These are phyloP conservation scores for Phytophthora sojae DNA, from an alignment of 352 stramenopile species.

Conservation along the genomic window DNA sequence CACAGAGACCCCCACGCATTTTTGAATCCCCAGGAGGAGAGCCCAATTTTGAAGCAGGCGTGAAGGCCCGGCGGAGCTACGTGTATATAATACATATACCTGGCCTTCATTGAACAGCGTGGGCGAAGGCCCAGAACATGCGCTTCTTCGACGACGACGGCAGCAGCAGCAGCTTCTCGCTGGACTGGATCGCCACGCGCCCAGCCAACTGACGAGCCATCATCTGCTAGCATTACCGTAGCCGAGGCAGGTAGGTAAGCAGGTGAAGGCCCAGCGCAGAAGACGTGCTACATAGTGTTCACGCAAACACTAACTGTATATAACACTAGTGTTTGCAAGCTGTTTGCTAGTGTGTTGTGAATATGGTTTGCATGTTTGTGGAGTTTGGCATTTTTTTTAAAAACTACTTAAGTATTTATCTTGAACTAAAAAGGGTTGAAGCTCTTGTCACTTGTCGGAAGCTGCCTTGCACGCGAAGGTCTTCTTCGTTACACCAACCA, in stretches of 20 bases:
- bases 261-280: too few species aligned
- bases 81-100: conserved; percentile 64
- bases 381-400: too few species aligned
- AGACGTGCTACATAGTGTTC: too few species aligned
- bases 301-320: too few species aligned
- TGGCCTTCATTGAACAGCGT: conserved; percentile 87
- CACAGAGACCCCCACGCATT: conserved; percentile 42
- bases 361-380: too few species aligned
- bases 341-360: too few species aligned
- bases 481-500: too few species aligned
- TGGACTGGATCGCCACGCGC: conserved; percentile 91
- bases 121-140: conserved; percentile 69
- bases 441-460: neutral
- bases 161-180: conserved; percentile 68
- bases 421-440: neutral
- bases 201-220: conserved; percentile 18
- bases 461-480: too few species aligned
- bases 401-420: neutral
- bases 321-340: too few species aligned
- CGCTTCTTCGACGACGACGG: conserved; percentile 80
- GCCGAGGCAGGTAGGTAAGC: too few species aligned
- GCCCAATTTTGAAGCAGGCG: conserved; percentile 68
- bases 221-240: too few species aligned
- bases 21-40: conserved; percentile 72
- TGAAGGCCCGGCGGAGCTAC: conserved; percentile 43